Conservation (phyloP, 139 green algal genomes). For the Asterochloris sp. region DNA sequence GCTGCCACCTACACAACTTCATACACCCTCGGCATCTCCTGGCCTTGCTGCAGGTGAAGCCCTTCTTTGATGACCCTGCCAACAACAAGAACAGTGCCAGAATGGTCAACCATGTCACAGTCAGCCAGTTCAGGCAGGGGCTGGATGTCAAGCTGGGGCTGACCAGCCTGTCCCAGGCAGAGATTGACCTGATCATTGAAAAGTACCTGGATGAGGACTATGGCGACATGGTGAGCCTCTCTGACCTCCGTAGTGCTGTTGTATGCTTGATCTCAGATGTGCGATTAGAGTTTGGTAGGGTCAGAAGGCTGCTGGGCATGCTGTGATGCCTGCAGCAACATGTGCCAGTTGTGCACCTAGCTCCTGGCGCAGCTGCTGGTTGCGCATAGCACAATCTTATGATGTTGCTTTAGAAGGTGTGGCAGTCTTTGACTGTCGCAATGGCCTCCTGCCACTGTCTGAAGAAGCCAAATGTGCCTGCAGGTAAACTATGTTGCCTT, state of each 20-base stretch:
- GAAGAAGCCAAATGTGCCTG: not conserved
- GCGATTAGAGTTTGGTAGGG: not conserved
- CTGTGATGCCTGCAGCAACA: not conserved
- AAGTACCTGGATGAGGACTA: conserved; percentile 71
- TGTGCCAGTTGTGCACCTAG: not conserved
- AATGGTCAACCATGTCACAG: conserved; percentile 70
- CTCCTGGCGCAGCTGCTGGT: not conserved
- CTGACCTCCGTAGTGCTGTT: not conserved
- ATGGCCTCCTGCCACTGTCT: not conserved
- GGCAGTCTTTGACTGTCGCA: not conserved
- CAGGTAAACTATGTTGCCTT: conserved; percentile 72
- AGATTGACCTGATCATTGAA: conserved; percentile 44
- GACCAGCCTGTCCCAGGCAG: conserved; percentile 5
- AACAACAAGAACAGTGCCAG: conserved; percentile 59
- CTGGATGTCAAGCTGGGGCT: conserved; percentile 37
- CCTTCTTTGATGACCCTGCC: conserved; percentile 76
- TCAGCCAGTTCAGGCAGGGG: conserved; percentile 60
- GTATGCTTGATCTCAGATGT: not conserved
- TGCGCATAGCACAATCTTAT: not conserved
- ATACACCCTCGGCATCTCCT: no score
- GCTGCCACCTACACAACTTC: no score
- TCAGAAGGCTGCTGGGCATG: no score
- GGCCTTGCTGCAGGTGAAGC: conserved; percentile 38
- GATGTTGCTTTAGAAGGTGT: not conserved
- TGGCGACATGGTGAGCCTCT: conserved; percentile 45